Conservation (phyloP, 2,329 filamentous ascomycete species). For the Colletotrichum trifolii region DNA sequence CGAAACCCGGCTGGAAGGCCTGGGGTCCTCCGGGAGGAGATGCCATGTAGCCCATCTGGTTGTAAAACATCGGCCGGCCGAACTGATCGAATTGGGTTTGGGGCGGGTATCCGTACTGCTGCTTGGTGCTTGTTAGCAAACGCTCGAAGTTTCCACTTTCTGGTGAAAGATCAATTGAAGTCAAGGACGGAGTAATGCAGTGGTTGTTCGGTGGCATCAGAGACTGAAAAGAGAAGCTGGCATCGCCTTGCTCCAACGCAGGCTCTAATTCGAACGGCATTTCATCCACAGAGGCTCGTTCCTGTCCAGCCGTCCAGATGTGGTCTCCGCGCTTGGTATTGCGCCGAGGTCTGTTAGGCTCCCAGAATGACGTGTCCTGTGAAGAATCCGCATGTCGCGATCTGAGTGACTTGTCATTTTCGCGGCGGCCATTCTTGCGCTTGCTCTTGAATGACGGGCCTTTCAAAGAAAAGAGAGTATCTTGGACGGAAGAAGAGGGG, state of each 20-base stretch:
- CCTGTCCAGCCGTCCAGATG: constrained; percentile 42
- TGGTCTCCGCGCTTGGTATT: constrained; percentile 59
- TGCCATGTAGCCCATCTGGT: constrained; percentile 62
- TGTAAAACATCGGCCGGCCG: constrained; percentile 54
- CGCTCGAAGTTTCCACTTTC: constrained; percentile 77
- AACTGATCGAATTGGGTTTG: constrained; percentile 54
- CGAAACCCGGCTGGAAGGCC: constrained; percentile 59
- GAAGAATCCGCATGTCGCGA: constrained; percentile 51
- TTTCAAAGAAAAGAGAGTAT: constrained; percentile 44
- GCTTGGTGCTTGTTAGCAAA: constrained; percentile 76
- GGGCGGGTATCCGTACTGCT: constrained; percentile 70
- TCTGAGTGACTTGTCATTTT: constrained; percentile 57
- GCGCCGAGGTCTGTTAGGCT: constrained; percentile 51
- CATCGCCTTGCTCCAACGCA: constrained; percentile 19
- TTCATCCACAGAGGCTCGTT: constrained; percentile 4
- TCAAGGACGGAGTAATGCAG: constrained; percentile 36
- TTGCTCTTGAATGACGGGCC: constrained; percentile 52
- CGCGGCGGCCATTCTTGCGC: constrained; percentile 58
- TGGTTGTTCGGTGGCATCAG: constrained; percentile 39
- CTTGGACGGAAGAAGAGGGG: constrained; percentile 51
- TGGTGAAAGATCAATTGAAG: constrained; percentile 71
- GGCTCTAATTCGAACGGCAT: constrained; percentile 6
- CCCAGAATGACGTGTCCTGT: constrained; percentile 46
- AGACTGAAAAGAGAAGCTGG: constrained; percentile 43
- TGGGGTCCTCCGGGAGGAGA: constrained; percentile 45